Conservation (phyloP, 306 rosid species). For the Vachellia collinsii region DNA sequence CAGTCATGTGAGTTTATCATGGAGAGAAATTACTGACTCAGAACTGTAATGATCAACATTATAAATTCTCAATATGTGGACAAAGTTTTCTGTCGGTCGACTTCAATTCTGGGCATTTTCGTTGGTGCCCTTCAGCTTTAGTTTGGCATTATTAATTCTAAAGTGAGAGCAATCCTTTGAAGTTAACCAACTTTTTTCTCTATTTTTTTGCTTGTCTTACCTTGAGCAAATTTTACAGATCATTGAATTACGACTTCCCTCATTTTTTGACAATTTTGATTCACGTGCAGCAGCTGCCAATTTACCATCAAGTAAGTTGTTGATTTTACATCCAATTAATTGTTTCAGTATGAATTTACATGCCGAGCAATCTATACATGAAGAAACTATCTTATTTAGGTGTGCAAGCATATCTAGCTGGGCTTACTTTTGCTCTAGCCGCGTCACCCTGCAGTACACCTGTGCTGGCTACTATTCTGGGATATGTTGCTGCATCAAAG, state of each 20-base stretch:
- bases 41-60: slow-evolving; percentile 13
- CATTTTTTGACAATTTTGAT: slow-evolving; percentile 87
- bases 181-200: slow-evolving; percentile 10
- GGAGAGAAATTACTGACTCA: not conserved
- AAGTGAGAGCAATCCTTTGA: slow-evolving; percentile 10
- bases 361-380: slow-evolving; percentile 22
- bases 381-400: slow-evolving; percentile 53
- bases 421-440: slow-evolving; percentile 95
- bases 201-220: slow-evolving; percentile 9
- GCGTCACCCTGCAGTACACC: slow-evolving; percentile 99
- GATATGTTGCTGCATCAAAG: slow-evolving; percentile 96
- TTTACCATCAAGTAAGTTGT: slow-evolving; percentile 81
- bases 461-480: slow-evolving; percentile 81
- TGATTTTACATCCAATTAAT: slow-evolving; percentile 11
- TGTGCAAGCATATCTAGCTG: slow-evolving; percentile 94
- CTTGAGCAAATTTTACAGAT: slow-evolving; percentile 54
- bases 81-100: slow-evolving; percentile 1
- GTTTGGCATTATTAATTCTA: slow-evolving; percentile 12
- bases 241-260: slow-evolving; percentile 82
- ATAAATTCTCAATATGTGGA: slow-evolving; percentile 17
- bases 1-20: slow-evolving; percentile 13
- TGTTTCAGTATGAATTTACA: slow-evolving; percentile 16
- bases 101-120: slow-evolving; percentile 5
- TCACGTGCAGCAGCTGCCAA: slow-evolving; percentile 88
- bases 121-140: slow-evolving; percentile 1